Percentiles rank a stretch among this genome's conserved stretches.
Conservation (phyloP, 2,329 filamentous ascomycete genomes). For the Apiospora aurea region DNA sequence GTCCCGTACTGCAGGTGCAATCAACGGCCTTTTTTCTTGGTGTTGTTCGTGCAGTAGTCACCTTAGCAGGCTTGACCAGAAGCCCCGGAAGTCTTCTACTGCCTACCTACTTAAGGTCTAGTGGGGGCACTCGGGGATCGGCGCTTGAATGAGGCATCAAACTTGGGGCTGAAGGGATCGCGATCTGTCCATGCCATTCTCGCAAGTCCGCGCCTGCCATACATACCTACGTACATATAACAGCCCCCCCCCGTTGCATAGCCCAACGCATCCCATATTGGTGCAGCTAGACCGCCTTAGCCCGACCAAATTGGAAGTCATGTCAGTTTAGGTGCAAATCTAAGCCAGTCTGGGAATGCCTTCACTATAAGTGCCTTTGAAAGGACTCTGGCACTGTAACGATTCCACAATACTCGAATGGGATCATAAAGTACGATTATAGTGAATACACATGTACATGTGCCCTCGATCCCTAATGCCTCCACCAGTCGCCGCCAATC, state of each 20-base stretch:
- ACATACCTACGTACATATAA: neutral
- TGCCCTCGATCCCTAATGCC: neutral
- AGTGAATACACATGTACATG: no score
- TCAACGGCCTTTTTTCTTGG: neutral
- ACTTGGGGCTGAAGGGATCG: constrained; percentile 11
- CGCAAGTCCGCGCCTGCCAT: neutral
- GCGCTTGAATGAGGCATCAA: constrained; percentile 11
- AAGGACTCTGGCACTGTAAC: no score
- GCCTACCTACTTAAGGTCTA: neutral
- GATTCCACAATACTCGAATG: no score
- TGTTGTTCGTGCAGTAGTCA: neutral
- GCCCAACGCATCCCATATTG: neutral
- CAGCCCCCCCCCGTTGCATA: neutral
- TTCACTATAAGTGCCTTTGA: neutral
- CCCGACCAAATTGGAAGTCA: neutral
- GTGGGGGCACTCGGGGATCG: neutral
- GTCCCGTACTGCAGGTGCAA: neutral
- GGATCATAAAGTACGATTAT: no score
- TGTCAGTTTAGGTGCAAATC: neutral
- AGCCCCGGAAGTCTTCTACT: constrained; percentile 4
- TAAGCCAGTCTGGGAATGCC: neutral
- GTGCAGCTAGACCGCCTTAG: neutral
- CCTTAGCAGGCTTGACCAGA: neutral
- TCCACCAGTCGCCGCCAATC: neutral
- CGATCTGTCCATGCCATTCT: constrained; percentile 1